A percentile compares a stretch with the other conserved stretches of the same genome.
Evolutionary conservation across 441 rosid species (phyloP).

Genomic region (Mallotus japonicus): DNA sequence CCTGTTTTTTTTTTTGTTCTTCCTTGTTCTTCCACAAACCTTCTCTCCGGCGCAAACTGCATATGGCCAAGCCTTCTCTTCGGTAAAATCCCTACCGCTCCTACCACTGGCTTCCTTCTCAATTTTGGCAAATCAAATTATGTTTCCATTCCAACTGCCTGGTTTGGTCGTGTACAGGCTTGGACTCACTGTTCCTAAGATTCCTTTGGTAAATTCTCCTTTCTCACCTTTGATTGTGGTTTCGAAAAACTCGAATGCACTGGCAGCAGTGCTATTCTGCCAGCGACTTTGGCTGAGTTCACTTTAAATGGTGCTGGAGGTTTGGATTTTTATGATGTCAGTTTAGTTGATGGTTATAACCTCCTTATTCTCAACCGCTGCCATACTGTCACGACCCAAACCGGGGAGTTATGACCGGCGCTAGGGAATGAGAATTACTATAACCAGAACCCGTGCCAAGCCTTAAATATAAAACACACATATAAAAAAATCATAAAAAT

Average conservation of each 20-base stretch:
- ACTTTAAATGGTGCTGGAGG: slow-evolving; percentile 68
- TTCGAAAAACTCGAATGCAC: slow-evolving; percentile 58
- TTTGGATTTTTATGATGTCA: slow-evolving; percentile 76
- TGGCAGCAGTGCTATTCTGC: slow-evolving; percentile 66
- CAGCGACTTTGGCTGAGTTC: slow-evolving; percentile 83
- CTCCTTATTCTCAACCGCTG: slow-evolving; percentile 76
- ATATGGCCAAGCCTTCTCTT: slow-evolving; percentile 89
- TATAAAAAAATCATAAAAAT: no score
- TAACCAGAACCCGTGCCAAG: no score
- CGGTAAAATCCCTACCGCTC: slow-evolving; percentile 57
- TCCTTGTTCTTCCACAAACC: no score
- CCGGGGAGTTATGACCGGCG: no score
- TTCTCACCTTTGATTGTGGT: slow-evolving; percentile 69
- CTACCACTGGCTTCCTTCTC: slow-evolving; percentile 79
- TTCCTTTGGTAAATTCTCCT: slow-evolving; percentile 45
- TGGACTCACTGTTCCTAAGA: slow-evolving; percentile 49
- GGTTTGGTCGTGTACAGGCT: slow-evolving; percentile 86
- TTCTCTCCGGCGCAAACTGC: no score
- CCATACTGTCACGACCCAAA: no score
- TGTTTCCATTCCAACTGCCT: slow-evolving; percentile 45
- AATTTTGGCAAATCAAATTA: no score
- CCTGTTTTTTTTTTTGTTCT: no score
- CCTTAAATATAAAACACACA: no score
- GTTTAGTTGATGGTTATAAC: slow-evolving; percentile 81
- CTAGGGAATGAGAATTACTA: no score